Evolutionary conservation across 2,329 filamentous ascomycete species (phyloP).

Genomic region (Talaromyces sp.): DNA sequence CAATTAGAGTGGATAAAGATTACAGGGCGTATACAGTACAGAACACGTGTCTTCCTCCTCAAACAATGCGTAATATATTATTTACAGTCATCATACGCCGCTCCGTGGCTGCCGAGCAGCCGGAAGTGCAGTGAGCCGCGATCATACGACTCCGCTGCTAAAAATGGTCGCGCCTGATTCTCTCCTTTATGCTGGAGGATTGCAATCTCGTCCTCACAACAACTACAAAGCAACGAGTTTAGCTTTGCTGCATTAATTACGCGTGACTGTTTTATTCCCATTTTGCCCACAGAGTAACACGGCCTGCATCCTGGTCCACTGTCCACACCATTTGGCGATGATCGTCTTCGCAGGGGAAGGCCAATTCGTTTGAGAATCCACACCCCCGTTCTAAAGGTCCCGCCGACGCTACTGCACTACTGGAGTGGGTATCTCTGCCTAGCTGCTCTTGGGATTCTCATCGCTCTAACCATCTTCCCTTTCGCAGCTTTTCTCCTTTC

Average conservation of each 20-base stretch:
- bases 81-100: background rate
- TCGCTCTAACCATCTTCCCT: conserved; percentile 10
- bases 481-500: conserved; percentile 5
- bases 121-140: conserved; percentile 13
- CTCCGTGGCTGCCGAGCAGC: conserved; percentile 3
- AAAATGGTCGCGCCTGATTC: background rate
- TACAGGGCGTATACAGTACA: background rate
- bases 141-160: conserved; percentile 11
- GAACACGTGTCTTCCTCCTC: background rate
- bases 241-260: too few relatives aligned
- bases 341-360: conserved; percentile 8
- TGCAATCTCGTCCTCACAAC: background rate
- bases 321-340: conserved; percentile 4
- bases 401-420: conserved; percentile 6
- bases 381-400: conserved; percentile 5
- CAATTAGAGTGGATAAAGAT: background rate
- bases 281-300: background rate
- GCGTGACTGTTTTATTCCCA: background rate
- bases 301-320: conserved; percentile 4
- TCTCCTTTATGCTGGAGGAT: conserved; percentile 1
- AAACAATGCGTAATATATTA: background rate
- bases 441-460: conserved; percentile 3
- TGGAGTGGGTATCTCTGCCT: conserved; percentile 12
- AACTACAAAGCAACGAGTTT: background rate
- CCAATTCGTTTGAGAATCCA: conserved; percentile 13